Percentiles rank a stretch among this genome's conserved stretches.
Conservation (phyloP, 345 rosid species). For the Syzygium jambos region DNA sequence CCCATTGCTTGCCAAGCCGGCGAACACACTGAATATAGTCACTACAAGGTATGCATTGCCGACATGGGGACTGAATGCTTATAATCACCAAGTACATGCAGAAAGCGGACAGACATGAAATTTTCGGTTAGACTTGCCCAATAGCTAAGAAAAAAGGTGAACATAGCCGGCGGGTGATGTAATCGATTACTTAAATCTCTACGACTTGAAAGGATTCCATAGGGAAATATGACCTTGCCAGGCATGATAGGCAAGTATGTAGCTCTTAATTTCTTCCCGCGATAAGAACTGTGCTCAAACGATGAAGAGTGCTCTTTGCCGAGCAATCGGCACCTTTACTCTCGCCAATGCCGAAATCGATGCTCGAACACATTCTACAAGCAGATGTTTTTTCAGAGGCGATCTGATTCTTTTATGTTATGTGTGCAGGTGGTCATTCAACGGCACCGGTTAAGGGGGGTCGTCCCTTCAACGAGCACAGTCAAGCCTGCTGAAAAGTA, state of each 20-base stretch:
- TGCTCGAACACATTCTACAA: background rate
- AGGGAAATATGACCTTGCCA: background rate
- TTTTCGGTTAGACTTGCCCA: background rate
- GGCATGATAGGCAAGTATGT: background rate
- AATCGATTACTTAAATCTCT: background rate
- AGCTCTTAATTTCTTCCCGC: background rate
- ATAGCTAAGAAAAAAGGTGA: background rate
- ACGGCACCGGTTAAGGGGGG: slow-evolving; percentile 8
- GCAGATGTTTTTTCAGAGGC: background rate
- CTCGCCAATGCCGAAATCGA: background rate
- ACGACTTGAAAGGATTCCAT: background rate
- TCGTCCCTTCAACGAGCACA: slow-evolving; percentile 4
- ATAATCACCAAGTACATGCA: background rate
- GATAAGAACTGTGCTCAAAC: background rate
- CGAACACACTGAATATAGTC: slow-evolving; percentile 27
- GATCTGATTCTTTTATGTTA: background rate
- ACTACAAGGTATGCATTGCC: slow-evolving; percentile 23
- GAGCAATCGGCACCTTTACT: background rate
- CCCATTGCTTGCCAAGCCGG: slow-evolving; percentile 32
- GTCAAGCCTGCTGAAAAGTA: slow-evolving; percentile 9
- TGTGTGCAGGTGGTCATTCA: slow-evolving; percentile 8
- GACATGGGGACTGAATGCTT: background rate
- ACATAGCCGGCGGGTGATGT: background rate
- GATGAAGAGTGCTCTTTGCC: background rate
- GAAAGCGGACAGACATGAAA: background rate